Conservation (phyloP, 2,329 filamentous ascomycete species). For the Cyphellophora attinorum region DNA sequence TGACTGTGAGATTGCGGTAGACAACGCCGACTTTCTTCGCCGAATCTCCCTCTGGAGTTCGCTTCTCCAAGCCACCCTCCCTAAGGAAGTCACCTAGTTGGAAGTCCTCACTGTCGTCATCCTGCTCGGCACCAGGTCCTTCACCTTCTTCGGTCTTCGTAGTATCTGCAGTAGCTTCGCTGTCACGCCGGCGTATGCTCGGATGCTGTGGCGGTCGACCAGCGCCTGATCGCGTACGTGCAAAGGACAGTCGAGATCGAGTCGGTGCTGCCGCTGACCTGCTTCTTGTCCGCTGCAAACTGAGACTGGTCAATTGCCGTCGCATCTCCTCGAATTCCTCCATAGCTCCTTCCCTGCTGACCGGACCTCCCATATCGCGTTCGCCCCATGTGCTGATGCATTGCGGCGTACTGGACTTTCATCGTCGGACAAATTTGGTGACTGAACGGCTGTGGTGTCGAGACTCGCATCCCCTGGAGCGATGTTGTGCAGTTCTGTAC, state of each 20-base stretch:
- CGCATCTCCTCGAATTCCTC: constrained; percentile 51
- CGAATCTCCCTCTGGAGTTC: constrained; percentile 52
- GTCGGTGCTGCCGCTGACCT: constrained; percentile 14
- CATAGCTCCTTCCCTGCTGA: constrained; percentile 45
- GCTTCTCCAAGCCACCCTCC: constrained; percentile 67
- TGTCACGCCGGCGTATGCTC: constrained; percentile 14
- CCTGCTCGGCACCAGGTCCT: constrained; percentile 22
- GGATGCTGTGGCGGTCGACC: constrained; percentile 6
- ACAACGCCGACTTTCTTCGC: constrained; percentile 70
- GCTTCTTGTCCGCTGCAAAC: constrained; percentile 28
- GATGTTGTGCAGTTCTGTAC: constrained; percentile 10
- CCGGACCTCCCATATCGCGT: constrained; percentile 44
- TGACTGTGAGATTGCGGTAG: constrained; percentile 67
- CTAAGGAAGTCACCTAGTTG: constrained; percentile 61
- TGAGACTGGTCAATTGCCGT: constrained; percentile 45
- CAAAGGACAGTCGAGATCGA: constrained; percentile 19
- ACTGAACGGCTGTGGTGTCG: constrained; percentile 7
- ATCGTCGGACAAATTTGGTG: constrained; percentile 3
- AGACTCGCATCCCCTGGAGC: constrained; percentile 5
- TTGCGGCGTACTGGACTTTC: constrained; percentile 5
- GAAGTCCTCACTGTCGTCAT: constrained; percentile 48
- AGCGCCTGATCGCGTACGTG: constrained; percentile 18
- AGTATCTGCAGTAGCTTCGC: constrained; percentile 28
- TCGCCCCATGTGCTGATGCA: constrained; percentile 51
- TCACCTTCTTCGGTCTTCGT: constrained; percentile 26